Base-by-base conservation (phyloP, 768 basidiomycete genomes). In the Collybiopsis luxurians region DNA sequence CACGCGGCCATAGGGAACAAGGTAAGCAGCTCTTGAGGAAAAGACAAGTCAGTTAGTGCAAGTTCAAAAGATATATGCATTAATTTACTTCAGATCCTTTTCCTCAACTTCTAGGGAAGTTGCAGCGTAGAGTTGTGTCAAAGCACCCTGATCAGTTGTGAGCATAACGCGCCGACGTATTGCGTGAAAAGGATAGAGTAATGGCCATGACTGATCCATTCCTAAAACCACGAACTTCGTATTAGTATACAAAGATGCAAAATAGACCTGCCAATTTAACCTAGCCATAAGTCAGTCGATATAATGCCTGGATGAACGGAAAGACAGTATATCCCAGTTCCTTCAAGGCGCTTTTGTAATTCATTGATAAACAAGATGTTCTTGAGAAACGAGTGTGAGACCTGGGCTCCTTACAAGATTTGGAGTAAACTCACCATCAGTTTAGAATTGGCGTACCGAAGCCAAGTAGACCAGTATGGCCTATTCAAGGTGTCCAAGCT, bases 111-210 rank as follows among this genome's bases (percentile, higher is more conserved):
- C 64, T 4, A 55, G 59, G 9, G 63, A 50, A 10, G 63, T 64
- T 19, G 64, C 64, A 4, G 63, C 64, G 23, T 56, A 66, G 1
- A 66, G 59, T 38, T 60, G 61, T 2, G 64, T 66, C 19, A 62
- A 31, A 17, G 63, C 63, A 10, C 64, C 64, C 42, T 57, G 49
- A 17, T 49, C 11, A 30, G 56, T 34, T 13, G 30, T 43, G 6
- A 15, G 12, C 9, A 52, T 13, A 13, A 50, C 9, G 19, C 4
- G n/a, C 21, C 30, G 24, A 12, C 13, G 23, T 9, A 55, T 38
- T 13, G 5, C 10, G 17, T 13, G 19, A 4, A 55, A 34, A 9
- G 54, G 44, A 24, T 43, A 6, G 23, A 55, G 54, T 3, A 21
- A 28, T 21, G 54, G 54, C 40, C 44, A 55, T 4, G 54, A 44